Evolutionary conservation across 1,284 basidiomycete species (phyloP).

Genomic region (Sphagnurus paluster): DNA sequence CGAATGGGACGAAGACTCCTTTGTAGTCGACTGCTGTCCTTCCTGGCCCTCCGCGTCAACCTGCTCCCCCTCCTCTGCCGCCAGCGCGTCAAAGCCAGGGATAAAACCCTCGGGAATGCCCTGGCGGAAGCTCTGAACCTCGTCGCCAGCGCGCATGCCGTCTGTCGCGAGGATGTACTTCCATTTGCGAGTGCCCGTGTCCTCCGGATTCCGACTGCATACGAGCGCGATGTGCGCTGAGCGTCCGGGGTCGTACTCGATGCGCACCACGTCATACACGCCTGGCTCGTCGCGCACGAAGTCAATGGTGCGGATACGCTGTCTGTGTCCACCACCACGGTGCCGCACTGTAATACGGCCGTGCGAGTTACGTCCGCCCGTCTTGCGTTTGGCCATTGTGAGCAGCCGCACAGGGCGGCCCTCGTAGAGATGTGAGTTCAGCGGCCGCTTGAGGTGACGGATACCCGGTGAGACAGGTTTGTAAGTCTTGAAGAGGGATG

Average conservation of each 20-base stretch:
- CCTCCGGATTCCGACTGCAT: slow-evolving; percentile 53
- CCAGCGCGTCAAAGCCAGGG: slow-evolving; percentile 52
- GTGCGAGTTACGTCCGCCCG: slow-evolving; percentile 83
- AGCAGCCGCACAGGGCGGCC: slow-evolving; percentile 84
- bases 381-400: slow-evolving; percentile 81
- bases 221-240: slow-evolving; percentile 94
- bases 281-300: slow-evolving; percentile 80
- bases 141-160: slow-evolving; percentile 85
- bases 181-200: slow-evolving; percentile 53
- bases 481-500: slow-evolving; percentile 81
- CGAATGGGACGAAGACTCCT: slow-evolving; percentile 45
- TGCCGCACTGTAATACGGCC: slow-evolving; percentile 90
- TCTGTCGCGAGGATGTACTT: slow-evolving; percentile 94
- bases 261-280: slow-evolving; percentile 85
- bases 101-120: slow-evolving; percentile 81
- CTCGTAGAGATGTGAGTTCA: slow-evolving; percentile 81
- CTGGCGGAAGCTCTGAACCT: slow-evolving; percentile 84
- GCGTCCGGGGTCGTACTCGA: slow-evolving; percentile 96
- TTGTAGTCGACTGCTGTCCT: slow-evolving; percentile 17
- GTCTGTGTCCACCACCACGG: slow-evolving; percentile 90
- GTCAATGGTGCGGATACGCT: slow-evolving; percentile 86
- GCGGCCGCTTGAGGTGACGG: slow-evolving; percentile 83
- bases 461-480: slow-evolving; percentile 87
- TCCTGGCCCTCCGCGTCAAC: slow-evolving; percentile 20
- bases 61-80: slow-evolving; percentile 25